Conservation (phyloP, 345 rosid genomes). For the Eucalyptus regnans region DNA sequence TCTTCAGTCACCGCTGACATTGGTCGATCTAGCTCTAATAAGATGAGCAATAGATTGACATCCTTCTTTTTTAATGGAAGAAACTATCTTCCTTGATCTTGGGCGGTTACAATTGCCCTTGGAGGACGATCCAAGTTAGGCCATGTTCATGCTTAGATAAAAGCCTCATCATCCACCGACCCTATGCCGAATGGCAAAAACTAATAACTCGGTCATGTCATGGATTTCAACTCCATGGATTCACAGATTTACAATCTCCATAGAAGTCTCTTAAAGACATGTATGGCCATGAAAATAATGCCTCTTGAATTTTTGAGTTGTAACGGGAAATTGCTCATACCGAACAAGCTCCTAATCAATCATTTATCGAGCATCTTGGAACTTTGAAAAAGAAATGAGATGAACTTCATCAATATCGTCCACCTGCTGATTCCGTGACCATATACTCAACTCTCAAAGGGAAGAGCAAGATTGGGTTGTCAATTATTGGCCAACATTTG, state of each 20-base stretch:
- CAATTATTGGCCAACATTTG: neutral
- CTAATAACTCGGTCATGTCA: neutral
- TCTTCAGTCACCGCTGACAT: neutral
- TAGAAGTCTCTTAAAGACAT: neutral
- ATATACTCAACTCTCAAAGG: neutral
- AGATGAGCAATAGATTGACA: neutral
- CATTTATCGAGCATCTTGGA: neutral
- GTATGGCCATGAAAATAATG: neutral
- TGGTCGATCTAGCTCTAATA: neutral
- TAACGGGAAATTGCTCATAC: neutral
- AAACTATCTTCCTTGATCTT: neutral
- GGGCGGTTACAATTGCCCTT: neutral
- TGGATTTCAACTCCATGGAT: neutral
- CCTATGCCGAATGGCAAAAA: neutral
- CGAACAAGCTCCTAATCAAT: neutral
- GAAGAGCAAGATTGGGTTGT: neutral
- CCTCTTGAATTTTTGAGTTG: neutral
- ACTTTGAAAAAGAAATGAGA: neutral
- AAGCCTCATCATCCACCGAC: neutral
- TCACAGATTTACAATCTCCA: neutral
- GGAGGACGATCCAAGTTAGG: neutral
- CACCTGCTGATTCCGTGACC: neutral
- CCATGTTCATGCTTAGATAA: neutral
- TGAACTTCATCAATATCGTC: neutral
- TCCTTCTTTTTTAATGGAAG: neutral